These are phyloP conservation scores for Diaporthe sp. DNA, from an alignment of 2,329 filamentous ascomycete genomes.

Conservation along the genomic window DNA sequence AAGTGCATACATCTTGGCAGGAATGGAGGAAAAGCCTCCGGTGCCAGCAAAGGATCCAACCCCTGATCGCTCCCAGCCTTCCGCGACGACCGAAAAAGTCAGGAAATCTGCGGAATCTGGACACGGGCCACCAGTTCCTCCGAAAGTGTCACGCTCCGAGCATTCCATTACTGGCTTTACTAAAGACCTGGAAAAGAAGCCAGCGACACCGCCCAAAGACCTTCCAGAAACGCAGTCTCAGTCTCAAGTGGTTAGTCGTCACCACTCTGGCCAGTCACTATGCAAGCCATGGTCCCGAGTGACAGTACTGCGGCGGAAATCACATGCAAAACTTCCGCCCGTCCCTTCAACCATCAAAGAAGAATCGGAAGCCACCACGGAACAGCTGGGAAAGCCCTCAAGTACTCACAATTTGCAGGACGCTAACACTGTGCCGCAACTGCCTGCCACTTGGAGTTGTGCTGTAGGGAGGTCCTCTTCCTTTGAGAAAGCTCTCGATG, in stretches of 20 bases:
- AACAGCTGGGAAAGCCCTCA: not conserved
- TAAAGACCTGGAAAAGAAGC: conserved; percentile 5
- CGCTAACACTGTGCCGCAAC: conserved; percentile 33
- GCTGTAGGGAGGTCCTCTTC: conserved; percentile 46
- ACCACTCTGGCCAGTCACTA: conserved; percentile 25
- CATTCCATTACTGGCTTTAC: not conserved
- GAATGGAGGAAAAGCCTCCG: not conserved
- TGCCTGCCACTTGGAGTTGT: conserved; percentile 45
- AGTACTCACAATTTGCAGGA: not conserved
- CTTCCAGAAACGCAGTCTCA: not conserved
- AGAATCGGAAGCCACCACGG: not conserved
- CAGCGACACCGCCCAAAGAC: conserved; percentile 37
- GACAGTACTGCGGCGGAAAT: conserved; percentile 26
- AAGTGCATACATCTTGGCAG: not conserved
- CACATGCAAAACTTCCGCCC: conserved; percentile 4
- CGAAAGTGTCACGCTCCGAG: not conserved
- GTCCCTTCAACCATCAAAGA: conserved; percentile 28
- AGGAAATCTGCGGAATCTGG: not conserved
- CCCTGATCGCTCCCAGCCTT: not conserved
- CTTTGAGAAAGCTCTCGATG: conserved; percentile 48
- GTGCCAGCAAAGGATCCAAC: conserved; percentile 6
- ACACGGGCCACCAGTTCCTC: not conserved
- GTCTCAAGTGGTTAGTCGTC: not conserved
- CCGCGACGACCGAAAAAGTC: not conserved
- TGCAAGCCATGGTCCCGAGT: conserved; percentile 34